phyloP scores from a whole-genome alignment of 2,329 filamentous ascomycete genomes.

The Fusarium chuoi region DNA sequence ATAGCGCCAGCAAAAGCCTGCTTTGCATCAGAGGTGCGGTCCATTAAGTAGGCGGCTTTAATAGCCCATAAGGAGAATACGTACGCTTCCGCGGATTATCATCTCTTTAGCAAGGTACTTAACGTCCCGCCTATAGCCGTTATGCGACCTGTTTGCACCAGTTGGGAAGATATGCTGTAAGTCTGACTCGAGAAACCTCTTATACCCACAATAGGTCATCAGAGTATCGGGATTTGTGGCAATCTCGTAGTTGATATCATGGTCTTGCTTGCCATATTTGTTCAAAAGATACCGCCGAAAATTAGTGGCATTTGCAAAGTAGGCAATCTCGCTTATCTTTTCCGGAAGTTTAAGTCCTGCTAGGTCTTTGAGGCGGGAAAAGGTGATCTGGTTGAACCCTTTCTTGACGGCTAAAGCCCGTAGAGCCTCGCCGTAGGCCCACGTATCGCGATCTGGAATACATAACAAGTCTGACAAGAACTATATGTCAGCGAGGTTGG shows the following conservation, averaged over 20 bases:
- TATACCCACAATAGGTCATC: background rate
- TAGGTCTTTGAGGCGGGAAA: background rate
- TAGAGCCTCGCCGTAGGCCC: background rate
- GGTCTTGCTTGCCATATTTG: background rate
- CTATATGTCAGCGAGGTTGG: background rate
- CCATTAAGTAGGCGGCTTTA: background rate
- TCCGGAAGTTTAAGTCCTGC: background rate
- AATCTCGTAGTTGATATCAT: background rate
- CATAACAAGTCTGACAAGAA: background rate
- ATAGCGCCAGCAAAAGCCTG: background rate
- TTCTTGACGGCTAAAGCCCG: background rate
- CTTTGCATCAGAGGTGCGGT: fast-evolving
- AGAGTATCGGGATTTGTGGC: background rate
- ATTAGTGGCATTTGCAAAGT: background rate
- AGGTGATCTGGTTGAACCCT: background rate
- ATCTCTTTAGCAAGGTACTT: background rate
- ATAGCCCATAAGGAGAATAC: background rate
- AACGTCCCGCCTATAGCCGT: background rate
- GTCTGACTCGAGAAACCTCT: background rate
- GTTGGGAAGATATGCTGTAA: background rate
- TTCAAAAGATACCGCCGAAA: background rate
- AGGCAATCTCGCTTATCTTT: background rate
- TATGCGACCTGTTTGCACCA: background rate
- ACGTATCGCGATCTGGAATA: background rate
- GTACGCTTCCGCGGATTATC: background rate